Percentiles rank a stretch among this genome's conserved stretches.
Evolutionary conservation across 352 stramenopile genomes (phyloP).

Genomic region (Pythium myriotylum): DNA sequence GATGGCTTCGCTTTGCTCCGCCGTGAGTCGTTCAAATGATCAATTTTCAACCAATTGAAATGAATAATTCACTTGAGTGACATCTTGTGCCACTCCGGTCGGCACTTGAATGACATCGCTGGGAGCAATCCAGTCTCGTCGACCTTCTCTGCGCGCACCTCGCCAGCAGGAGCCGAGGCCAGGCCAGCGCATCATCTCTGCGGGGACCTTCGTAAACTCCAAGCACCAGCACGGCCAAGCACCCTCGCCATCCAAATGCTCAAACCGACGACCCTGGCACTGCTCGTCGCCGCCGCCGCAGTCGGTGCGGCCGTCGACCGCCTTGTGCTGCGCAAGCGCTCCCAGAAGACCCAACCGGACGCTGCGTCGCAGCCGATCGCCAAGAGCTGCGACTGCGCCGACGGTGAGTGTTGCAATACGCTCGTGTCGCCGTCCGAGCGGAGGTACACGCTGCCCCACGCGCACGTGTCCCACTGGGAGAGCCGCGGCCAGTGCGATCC

Average conservation of each 20-base stretch:
- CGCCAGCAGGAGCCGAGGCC: background rate
- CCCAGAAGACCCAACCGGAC: background rate
- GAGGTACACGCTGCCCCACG: constrained; percentile 70
- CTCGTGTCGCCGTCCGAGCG: constrained; percentile 55
- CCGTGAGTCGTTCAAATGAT: background rate
- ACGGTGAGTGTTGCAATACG: constrained; percentile 78
- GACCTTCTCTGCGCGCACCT: background rate
- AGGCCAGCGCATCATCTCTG: background rate
- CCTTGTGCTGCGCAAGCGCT: constrained; percentile 9
- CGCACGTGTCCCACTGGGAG: constrained; percentile 76
- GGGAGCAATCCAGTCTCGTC: too few species aligned
- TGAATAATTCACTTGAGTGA: constrained; percentile 2
- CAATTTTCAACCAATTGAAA: background rate
- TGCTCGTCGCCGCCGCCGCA: constrained; percentile 21
- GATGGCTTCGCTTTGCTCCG: constrained; percentile 3
- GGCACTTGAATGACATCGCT: too few species aligned
- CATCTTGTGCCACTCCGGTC: too few species aligned
- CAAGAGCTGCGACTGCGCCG: constrained; percentile 56
- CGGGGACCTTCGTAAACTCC: background rate
- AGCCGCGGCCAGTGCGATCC: constrained; percentile 60
- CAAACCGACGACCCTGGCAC: constrained; percentile 10
- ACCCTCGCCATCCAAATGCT: constrained; percentile 11
- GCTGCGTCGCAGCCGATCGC: background rate
- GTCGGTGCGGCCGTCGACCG: constrained; percentile 37
- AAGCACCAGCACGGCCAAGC: background rate